These are phyloP conservation scores for Scopulariopsis brevicaulis DNA, from an alignment of 2,329 filamentous ascomycete genomes.

Conservation along the genomic window DNA sequence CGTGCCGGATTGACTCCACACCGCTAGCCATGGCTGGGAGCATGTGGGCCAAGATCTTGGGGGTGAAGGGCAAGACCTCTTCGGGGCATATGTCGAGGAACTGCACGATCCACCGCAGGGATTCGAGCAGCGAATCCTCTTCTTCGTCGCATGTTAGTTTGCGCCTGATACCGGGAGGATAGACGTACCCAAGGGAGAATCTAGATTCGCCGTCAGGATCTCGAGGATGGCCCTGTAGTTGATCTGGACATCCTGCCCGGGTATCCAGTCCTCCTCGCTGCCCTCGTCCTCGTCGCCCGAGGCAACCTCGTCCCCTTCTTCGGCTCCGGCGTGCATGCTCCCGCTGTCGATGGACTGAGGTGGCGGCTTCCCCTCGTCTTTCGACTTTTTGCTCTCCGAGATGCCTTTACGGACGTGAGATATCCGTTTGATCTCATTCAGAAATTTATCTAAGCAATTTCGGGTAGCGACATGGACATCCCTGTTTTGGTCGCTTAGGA, in stretches of 20 bases:
- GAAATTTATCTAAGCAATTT: slow-evolving; percentile 75
- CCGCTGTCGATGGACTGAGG: slow-evolving; percentile 59
- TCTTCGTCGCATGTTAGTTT: slow-evolving; percentile 35
- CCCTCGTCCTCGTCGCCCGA: slow-evolving; percentile 47
- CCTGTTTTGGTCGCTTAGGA: slow-evolving; percentile 79
- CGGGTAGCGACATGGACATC: slow-evolving; percentile 96
- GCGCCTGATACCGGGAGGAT: neutral
- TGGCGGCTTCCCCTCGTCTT: slow-evolving; percentile 52
- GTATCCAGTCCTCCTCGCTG: slow-evolving; percentile 88
- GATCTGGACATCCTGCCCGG: slow-evolving; percentile 91
- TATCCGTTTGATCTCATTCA: slow-evolving; percentile 90
- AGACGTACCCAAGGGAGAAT: slow-evolving; percentile 61
- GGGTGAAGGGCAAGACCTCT: slow-evolving; percentile 90
- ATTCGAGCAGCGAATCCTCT: slow-evolving; percentile 84
- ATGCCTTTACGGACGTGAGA: slow-evolving; percentile 87
- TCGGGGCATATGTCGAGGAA: slow-evolving; percentile 97
- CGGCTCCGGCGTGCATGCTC: slow-evolving; percentile 44
- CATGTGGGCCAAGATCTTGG: slow-evolving; percentile 81
- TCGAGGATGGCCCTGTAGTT: slow-evolving; percentile 87
- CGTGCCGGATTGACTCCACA: slow-evolving; percentile 78
- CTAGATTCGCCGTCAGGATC: slow-evolving; percentile 81
- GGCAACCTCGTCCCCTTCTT: slow-evolving; percentile 48
- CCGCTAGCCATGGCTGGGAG: slow-evolving; percentile 89
- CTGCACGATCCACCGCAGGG: slow-evolving; percentile 86
- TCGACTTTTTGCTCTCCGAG: slow-evolving; percentile 68